A percentile compares a stretch with the other conserved stretches of the same genome.
These are phyloP conservation scores for Lizonia empirigonia DNA, from an alignment of 2,329 filamentous ascomycete genomes.

Conservation along the genomic window DNA sequence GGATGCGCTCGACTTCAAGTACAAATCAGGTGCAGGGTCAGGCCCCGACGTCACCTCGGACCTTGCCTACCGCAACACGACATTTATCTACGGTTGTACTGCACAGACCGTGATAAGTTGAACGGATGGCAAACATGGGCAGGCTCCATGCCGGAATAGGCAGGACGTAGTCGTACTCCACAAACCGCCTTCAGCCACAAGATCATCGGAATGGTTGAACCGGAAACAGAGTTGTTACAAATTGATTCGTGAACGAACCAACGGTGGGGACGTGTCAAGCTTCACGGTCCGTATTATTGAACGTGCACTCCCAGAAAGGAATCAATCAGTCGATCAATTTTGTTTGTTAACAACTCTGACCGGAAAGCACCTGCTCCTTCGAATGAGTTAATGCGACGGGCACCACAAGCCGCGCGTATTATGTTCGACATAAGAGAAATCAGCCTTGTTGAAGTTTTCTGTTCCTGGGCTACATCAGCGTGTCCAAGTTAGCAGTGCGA, in stretches of 20 bases:
- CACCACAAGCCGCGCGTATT: background rate
- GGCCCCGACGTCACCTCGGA: constrained; percentile 15
- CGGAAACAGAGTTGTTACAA: too few species aligned
- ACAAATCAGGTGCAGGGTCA: background rate
- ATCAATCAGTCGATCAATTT: too few species aligned
- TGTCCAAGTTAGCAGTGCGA: constrained; percentile 1
- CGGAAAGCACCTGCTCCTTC: background rate
- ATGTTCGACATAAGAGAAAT: too few species aligned
- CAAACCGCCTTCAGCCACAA: constrained; percentile 8
- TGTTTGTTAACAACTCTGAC: too few species aligned
- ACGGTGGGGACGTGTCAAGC: too few species aligned
- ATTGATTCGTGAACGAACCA: too few species aligned
- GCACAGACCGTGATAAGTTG: constrained; percentile 16
- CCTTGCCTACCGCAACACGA: constrained; percentile 4
- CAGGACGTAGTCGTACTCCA: constrained; percentile 21
- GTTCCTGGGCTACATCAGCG: too few species aligned
- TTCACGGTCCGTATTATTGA: too few species aligned
- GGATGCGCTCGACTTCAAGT: constrained; percentile 9
- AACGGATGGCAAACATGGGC: background rate
- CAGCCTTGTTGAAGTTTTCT: too few species aligned
- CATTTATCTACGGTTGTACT: constrained; percentile 16
- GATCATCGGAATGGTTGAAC: too few species aligned
- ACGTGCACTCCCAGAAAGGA: too few species aligned
- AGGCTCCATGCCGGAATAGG: constrained; percentile 25
- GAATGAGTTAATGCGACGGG: background rate